Evolutionary conservation across 1,284 basidiomycete species (phyloP).

Genomic region (Athelia sp.): DNA sequence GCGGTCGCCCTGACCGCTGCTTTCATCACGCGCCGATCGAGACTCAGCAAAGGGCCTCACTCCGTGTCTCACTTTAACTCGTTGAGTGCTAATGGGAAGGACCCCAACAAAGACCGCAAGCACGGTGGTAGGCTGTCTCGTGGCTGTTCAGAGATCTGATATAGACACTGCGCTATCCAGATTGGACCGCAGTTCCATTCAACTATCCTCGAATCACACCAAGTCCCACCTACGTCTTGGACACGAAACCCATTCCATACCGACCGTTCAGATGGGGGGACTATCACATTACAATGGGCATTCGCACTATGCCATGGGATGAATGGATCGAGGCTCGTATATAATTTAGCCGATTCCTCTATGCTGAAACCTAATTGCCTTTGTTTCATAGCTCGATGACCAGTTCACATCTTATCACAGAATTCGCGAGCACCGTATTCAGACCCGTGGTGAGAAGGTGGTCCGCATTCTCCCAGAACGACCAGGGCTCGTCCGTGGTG

Average conservation of each 20-base stretch:
- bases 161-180: conserved; percentile 20
- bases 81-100: neutral
- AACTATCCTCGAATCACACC: conserved; percentile 46
- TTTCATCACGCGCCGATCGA: too few relatives aligned
- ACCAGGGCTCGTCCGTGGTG: conserved; percentile 44
- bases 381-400: conserved; percentile 42
- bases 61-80: too few relatives aligned
- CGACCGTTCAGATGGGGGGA: conserved; percentile 59
- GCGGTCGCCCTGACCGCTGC: too few relatives aligned
- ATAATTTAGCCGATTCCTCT: neutral
- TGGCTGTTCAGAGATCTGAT: neutral
- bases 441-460: conserved; percentile 41
- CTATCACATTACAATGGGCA: conserved; percentile 70
- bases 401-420: conserved; percentile 47
- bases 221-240: conserved; percentile 30
- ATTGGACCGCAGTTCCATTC: conserved; percentile 46
- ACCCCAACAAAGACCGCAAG: conserved; percentile 17
- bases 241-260: conserved; percentile 53
- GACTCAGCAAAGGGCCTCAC: too few relatives aligned
- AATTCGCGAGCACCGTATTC: conserved; percentile 49
- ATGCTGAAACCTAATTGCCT: neutral
- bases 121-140: conserved; percentile 16
- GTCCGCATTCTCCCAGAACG: conserved; percentile 47
- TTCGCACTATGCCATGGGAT: conserved; percentile 59
- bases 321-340: conserved; percentile 61